These are phyloP conservation scores for Mucor mucedo DNA, from an alignment of 371 early-diverging fungal genomes.

Conservation along the genomic window DNA sequence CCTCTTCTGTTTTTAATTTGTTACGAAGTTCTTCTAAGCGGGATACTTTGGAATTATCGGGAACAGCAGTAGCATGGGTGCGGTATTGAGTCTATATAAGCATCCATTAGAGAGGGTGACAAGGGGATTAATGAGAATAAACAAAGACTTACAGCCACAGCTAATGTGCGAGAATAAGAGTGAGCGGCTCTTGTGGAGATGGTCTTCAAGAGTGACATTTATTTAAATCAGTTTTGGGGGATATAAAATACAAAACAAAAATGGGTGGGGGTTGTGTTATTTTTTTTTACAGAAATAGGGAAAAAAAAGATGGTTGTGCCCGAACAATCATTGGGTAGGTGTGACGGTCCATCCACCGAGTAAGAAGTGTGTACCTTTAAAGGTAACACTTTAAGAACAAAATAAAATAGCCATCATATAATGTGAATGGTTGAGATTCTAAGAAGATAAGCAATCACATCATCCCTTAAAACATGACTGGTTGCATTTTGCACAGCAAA, in stretches of 20 bases:
- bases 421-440: too few relatives aligned
- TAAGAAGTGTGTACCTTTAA: conserved; percentile 4
- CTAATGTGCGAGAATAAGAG: conserved; percentile 14
- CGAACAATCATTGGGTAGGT: neutral
- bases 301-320: too few relatives aligned
- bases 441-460: too few relatives aligned
- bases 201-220: conserved; percentile 20
- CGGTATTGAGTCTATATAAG: conserved; percentile 22
- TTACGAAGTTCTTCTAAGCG: conserved; percentile 26
- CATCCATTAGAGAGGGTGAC: neutral
- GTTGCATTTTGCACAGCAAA: too few relatives aligned
- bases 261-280: conserved; percentile 6
- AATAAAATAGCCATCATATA: too few relatives aligned
- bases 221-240: too few relatives aligned
- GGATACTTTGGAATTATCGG: conserved; percentile 17
- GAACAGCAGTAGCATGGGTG: conserved; percentile 24
- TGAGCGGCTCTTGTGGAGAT: conserved; percentile 12
- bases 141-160: conserved; percentile 14
- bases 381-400: conserved; percentile 8
- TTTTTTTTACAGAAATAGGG: neutral
- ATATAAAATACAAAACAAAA: neutral
- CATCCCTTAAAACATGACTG: too few relatives aligned
- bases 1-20: conserved; percentile 21
- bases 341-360: conserved; percentile 22
- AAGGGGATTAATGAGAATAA: neutral